Conservation (phyloP, 2,329 filamentous ascomycete genomes). For the Diaporthe sp. region DNA sequence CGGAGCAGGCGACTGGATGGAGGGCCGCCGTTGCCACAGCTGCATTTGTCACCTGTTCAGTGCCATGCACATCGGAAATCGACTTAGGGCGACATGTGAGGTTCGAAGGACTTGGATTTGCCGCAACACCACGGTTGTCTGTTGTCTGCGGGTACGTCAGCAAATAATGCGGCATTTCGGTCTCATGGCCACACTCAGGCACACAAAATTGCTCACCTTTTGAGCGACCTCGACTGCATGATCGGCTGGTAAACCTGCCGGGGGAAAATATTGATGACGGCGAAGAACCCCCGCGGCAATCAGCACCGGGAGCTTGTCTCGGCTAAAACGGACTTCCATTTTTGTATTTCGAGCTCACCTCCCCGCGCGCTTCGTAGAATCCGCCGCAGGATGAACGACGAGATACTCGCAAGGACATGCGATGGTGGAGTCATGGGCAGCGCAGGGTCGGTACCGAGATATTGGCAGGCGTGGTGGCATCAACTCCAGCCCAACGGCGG, state of each 20-base stretch:
- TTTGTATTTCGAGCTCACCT: background rate
- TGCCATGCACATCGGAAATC: background rate
- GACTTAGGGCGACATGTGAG: background rate
- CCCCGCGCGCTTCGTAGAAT: background rate
- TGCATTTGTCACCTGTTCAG: background rate
- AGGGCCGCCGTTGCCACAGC: background rate
- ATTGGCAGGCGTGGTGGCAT: background rate
- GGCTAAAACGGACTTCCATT: conserved; percentile 1
- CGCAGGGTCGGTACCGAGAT: background rate
- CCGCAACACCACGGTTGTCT: background rate
- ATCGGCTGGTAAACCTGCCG: background rate
- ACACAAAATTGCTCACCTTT: background rate
- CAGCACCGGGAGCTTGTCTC: background rate
- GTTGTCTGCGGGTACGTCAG: background rate
- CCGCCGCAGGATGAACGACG: background rate
- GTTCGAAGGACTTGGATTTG: background rate
- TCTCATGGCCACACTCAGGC: background rate
- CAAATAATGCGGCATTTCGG: conserved; percentile 1
- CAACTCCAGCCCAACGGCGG: background rate
- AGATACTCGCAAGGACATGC: background rate
- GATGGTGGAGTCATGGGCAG: background rate
- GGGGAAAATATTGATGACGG: background rate
- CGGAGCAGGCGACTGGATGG: background rate
- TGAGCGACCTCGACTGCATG: background rate
- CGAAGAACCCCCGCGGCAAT: background rate